These are phyloP conservation scores for Graphilbum fragrans DNA, from an alignment of 2,329 filamentous ascomycete species.

Conservation along the genomic window DNA sequence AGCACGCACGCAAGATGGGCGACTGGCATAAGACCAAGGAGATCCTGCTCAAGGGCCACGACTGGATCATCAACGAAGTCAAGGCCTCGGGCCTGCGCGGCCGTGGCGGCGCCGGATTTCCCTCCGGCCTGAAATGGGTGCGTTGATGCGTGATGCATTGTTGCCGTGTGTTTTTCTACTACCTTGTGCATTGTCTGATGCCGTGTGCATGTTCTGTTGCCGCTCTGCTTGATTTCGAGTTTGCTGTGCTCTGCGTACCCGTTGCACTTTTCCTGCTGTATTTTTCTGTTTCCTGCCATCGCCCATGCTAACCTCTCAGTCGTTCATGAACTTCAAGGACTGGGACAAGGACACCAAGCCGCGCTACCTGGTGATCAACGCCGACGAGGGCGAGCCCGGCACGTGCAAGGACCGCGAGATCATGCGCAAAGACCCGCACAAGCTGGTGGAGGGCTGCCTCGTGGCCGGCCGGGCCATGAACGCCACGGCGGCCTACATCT, in stretches of 20 bases:
- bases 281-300: conserved; percentile 3
- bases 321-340: conserved; percentile 99
- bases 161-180: not conserved
- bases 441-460: conserved; percentile 93
- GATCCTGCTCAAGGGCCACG: conserved; percentile 90
- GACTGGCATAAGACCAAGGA: conserved; percentile 99
- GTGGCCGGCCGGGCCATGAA: conserved; percentile 98
- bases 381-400: conserved; percentile 95
- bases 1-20: conserved; percentile 93
- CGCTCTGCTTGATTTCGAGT: not conserved
- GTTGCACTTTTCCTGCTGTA: not conserved
- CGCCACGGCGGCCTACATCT: conserved; percentile 96
- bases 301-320: conserved; percentile 37
- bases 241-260: not conserved
- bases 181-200: not conserved
- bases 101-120: conserved; percentile 94
- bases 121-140: conserved; percentile 98
- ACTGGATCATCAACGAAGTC: conserved; percentile 97
- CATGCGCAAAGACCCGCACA: conserved; percentile 99
- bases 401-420: conserved; percentile 99
- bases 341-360: conserved; percentile 98
- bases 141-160: conserved; percentile 19
- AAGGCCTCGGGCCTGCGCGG: conserved; percentile 93
- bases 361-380: conserved; percentile 94
- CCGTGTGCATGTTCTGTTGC: no score